Evolutionary conservation across 352 stramenopile species (phyloP).

Genomic region (Globisporangium mamillatum): DNA sequence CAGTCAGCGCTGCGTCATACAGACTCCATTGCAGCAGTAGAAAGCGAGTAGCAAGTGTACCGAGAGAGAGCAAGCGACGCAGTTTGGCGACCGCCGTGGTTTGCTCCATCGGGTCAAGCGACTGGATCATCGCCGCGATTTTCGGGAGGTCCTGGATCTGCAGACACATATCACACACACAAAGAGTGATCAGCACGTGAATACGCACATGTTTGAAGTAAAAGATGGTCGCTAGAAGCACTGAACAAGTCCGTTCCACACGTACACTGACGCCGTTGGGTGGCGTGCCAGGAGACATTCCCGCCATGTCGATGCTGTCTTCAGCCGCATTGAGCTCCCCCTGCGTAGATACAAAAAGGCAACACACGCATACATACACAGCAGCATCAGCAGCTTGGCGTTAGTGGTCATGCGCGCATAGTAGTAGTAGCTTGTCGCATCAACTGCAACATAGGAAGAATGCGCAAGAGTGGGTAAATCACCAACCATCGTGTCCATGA

Average conservation of each 20-base stretch:
- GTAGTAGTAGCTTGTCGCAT: neutral
- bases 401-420: neutral
- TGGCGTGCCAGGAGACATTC: neutral
- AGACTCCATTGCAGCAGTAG: neutral
- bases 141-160: conserved; percentile 93
- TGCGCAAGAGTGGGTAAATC: neutral
- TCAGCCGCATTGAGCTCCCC: conserved; percentile 6
- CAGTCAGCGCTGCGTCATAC: too few species aligned
- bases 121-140: conserved; percentile 95
- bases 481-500: conserved; percentile 33
- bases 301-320: neutral
- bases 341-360: conserved; percentile 1
- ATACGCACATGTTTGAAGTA: neutral
- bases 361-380: neutral
- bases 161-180: neutral
- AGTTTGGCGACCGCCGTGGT: conserved; percentile 96
- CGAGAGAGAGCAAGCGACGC: conserved; percentile 96
- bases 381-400: neutral
- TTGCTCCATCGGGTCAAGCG: conserved; percentile 89
- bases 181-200: neutral
- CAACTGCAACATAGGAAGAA: neutral
- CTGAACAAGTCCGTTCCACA: neutral
- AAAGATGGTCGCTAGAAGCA: neutral
- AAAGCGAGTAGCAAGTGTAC: conserved; percentile 25
- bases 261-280: conserved; percentile 2